Base-by-base conservation (phyloP, 768 basidiomycete species). In the Tubosaeta sp. region DNA sequence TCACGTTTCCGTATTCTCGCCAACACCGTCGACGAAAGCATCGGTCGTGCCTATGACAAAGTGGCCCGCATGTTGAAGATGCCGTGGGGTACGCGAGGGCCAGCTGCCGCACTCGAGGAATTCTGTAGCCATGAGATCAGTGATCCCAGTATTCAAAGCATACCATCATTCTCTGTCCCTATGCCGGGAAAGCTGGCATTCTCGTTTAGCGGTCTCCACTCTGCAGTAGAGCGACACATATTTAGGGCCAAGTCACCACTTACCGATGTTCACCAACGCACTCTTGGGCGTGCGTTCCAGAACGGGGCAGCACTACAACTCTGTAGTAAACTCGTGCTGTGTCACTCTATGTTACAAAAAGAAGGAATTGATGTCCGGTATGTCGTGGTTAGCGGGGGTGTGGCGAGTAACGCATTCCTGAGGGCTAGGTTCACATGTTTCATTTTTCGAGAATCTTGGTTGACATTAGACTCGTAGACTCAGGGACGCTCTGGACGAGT, bases 371-470 rank as follows among this genome's bases (percentile, higher is more conserved):
- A 59, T 8, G 69, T 90, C 4, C 67, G 65, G 11, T 74, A 84
- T 48, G 57, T 98, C 22, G 90, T 96, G 1, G 83, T 89, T 14
- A 92, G 91, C 52, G 95, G 95, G 0, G 95, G 95, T 2, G 95
- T 99, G 0, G 95, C 94, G 14, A 91, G 90, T 58, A 99, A 99
- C 59, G 40, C 56, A 21, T 83, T 76, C 57, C 70, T 98, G 50
- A 74, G 91, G 14, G 53, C 75, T 39, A 75, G 84, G 92, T 90
- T 44, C 39, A 75, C 59, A 13, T 4, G 18, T 16, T 27, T 32
- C 35, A 11, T 48, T 35, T 44, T 35, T 44, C 18, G 19, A 7
- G 5, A 27, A 27, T 25, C 8, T 2, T 13, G 19, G 1, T 43
- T 60, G 2, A 67, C 14, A 0, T 13, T 6, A 1, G 5, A 30